Percentiles rank a stretch among this genome's conserved stretches.
phyloP scores from a whole-genome alignment of 495 filamentous ascomycete species.

The Letharia columbiana region DNA sequence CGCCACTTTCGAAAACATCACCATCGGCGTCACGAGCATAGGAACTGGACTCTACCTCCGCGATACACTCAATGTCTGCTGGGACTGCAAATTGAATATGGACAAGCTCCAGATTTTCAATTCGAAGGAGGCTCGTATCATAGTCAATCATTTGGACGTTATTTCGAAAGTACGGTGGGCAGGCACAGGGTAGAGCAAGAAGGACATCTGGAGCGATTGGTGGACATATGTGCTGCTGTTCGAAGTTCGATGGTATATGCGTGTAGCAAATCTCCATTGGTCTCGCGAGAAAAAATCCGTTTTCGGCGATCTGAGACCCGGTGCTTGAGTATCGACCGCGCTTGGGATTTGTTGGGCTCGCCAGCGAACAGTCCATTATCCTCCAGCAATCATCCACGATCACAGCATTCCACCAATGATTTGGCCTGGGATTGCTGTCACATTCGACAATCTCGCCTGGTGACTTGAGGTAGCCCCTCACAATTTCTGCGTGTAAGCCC shows the following conservation, averaged over 20 bases:
- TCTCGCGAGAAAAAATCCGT: conserved; percentile 82
- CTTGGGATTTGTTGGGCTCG: conserved; percentile 79
- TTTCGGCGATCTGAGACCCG: conserved; percentile 61
- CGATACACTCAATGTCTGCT: conserved; percentile 80
- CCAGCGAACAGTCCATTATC: conserved; percentile 89
- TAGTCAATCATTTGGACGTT: conserved; percentile 71
- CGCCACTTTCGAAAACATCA: conserved; percentile 88
- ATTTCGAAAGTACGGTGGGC: conserved; percentile 82
- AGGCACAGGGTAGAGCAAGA: conserved; percentile 73
- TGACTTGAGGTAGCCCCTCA: conserved; percentile 80
- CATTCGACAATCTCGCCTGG: conserved; percentile 79
- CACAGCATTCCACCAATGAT: conserved; percentile 99
- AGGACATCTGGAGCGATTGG: conserved; percentile 75
- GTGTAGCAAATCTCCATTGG: conserved; percentile 90
- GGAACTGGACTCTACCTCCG: conserved; percentile 79
- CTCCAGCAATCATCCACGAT: conserved; percentile 92
- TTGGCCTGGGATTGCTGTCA: conserved; percentile 62
- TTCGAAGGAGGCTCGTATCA: conserved; percentile 74
- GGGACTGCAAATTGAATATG: conserved; percentile 84
- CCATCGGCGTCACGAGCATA: conserved; percentile 79
- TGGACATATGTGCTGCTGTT: conserved; percentile 89
- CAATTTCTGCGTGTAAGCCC: conserved; percentile 74
- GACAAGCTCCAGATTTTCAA: conserved; percentile 86
- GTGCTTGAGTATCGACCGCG: conserved; percentile 66
- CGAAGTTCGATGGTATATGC: conserved; percentile 74